Evolutionary conservation across 345 rosid genomes (phyloP), one percentile per base, ranked within the genome.

Genomic region (Schrenkiella parvula): DNA sequence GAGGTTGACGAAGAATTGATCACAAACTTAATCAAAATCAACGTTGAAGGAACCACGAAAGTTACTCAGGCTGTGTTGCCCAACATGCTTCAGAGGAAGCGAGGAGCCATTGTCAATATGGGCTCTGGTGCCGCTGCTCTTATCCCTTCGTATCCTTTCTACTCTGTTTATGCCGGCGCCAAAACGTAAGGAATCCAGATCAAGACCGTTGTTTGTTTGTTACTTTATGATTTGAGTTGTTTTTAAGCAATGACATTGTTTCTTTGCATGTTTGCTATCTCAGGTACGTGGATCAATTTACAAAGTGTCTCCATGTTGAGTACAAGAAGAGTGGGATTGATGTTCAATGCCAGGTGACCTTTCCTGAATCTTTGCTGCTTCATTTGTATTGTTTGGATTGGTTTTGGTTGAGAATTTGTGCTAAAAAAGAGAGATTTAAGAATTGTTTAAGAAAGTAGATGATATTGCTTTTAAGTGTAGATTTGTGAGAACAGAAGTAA

Each of bases 71-170:
- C 90, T 64, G 93, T 95, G 75, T 61, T 92, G 66, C 87, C 82
- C 2, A 89, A 84, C 62, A 95, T 95, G 98, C 41, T 95, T 44
- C 41, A 82, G 83, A 89, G 93, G 86, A 95, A 92, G 83, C 81
- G 59, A 32, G 98, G 99, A 5, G 98, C 97, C n/a, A 86, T 92
- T 68, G 85, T 95, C 6, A 95, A 92, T 73, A 84, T 95, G 75
- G 98, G 99, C 23, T 95, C 99, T 57, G 99, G 98, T 78, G 93
- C 96, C 72, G 85, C 96, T 2, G 85, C 83, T 73, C 83, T 92
- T 2, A 83, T 95, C 29, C 99, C 99, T 75, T 92, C 98, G 0
- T 93, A 92, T 83, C 99, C 99, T 64, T 92, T 95, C 23, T 92
- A 95, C 78, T 85, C 96, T 21, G 89, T 90, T 77, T 95, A 92